phyloP scores from a whole-genome alignment of 805 yeast genomes.

The Ogataea saltuana region DNA sequence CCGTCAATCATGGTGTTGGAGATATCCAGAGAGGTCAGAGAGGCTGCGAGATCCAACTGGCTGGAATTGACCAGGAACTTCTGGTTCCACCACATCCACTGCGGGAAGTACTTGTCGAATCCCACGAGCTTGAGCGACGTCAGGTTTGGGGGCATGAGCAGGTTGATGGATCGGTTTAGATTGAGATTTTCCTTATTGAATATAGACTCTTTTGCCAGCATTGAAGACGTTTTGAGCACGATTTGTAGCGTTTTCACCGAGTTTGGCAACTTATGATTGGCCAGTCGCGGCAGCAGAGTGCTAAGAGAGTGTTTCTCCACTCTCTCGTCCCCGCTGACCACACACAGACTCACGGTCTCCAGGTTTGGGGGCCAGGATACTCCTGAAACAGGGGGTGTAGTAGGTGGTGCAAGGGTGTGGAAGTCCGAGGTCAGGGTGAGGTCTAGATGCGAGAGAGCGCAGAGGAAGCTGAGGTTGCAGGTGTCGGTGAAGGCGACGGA shows the following conservation, averaged over 20 bases:
- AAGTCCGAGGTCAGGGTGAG: constrained; percentile 13
- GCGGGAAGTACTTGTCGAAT: constrained; percentile 16
- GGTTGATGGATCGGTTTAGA: constrained; percentile 7
- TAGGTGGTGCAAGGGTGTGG: neutral
- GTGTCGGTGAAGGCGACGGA: neutral
- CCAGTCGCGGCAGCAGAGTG: constrained; percentile 7
- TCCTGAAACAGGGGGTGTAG: neutral
- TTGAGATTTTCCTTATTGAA: constrained; percentile 11
- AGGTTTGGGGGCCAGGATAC: constrained; percentile 15
- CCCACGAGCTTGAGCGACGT: constrained; percentile 10
- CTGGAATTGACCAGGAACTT: constrained; percentile 11
- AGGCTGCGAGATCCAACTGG: constrained; percentile 6
- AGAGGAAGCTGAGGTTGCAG: neutral
- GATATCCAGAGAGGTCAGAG: constrained; percentile 7
- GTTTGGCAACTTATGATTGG: constrained; percentile 8
- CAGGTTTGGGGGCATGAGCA: constrained; percentile 10
- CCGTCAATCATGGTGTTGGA: constrained; percentile 14
- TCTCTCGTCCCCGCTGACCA: constrained; percentile 17
- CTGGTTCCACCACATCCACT: constrained; percentile 21
- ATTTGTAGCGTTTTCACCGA: constrained; percentile 6
- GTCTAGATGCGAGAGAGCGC: constrained; percentile 1
- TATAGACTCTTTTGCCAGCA: constrained; percentile 16
- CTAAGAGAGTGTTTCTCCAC: constrained; percentile 9
- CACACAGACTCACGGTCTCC: neutral
- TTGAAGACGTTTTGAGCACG: constrained; percentile 10